A percentile compares a stretch with the other conserved stretches of the same genome.
These are phyloP conservation scores for Huntiella bhutanensis DNA, from an alignment of 2,329 filamentous ascomycete genomes.

Conservation along the genomic window DNA sequence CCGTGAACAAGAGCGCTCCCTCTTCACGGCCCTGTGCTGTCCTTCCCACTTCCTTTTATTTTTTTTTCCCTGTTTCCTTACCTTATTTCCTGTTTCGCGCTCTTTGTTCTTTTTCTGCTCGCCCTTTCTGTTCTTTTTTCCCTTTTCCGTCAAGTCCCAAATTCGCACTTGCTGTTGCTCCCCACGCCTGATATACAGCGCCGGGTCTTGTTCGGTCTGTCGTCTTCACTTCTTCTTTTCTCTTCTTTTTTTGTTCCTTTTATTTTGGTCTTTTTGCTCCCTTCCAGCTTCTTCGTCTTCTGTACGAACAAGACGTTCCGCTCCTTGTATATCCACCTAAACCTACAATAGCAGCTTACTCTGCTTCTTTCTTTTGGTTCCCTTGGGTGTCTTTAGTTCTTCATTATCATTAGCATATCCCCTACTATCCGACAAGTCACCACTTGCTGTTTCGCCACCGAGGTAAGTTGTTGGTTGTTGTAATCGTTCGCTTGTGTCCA, in stretches of 20 bases:
- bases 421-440: background rate
- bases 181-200: background rate
- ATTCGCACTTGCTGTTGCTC: slow-evolving; percentile 3
- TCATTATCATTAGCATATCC: background rate
- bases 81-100: background rate
- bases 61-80: background rate
- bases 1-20: too few species aligned
- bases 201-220: background rate
- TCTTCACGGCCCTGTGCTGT: too few species aligned
- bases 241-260: slow-evolving; percentile 4
- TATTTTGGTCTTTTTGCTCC: slow-evolving; percentile 2
- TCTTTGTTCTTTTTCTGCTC: slow-evolving; percentile 6
- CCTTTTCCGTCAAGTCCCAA: slow-evolving; percentile 3
- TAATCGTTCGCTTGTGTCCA: background rate
- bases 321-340: slow-evolving; percentile 1
- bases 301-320: slow-evolving; percentile 1
- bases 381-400: slow-evolving; percentile 5
- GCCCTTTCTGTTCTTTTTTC: slow-evolving; percentile 3
- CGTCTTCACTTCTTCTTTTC: background rate
- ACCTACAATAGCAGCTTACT: background rate
- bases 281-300: slow-evolving; percentile 1
- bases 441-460: background rate
- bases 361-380: slow-evolving; percentile 1
- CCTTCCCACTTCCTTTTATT: background rate
- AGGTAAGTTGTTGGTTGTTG: background rate